Conservation (phyloP, 352 stramenopile genomes). For the Globisporangium carolinianum region DNA sequence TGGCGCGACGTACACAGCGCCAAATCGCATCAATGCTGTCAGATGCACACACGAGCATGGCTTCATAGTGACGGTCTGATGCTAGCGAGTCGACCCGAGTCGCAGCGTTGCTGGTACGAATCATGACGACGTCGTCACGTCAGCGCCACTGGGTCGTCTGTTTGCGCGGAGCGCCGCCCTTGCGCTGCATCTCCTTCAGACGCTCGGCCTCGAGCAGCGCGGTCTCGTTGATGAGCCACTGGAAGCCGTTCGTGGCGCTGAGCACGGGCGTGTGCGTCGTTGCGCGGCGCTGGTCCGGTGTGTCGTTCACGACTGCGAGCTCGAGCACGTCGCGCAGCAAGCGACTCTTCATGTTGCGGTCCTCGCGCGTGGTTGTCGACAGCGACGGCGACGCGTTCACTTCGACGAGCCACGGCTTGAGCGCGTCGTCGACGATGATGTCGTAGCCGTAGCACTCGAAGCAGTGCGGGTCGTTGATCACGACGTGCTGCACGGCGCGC, state of each 20-base stretch:
- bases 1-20: no score
- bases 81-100: no score
- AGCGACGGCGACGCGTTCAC: slow-evolving; percentile 78
- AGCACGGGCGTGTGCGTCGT: slow-evolving; percentile 28
- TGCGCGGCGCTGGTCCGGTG: slow-evolving; percentile 30
- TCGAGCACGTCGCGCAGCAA: slow-evolving; percentile 68
- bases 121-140: background rate
- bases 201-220: slow-evolving; percentile 44
- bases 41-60: no score
- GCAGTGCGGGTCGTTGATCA: slow-evolving; percentile 92
- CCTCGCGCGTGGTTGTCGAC: slow-evolving; percentile 57
- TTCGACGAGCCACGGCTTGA: slow-evolving; percentile 92
- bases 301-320: slow-evolving; percentile 44
- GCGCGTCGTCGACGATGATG: slow-evolving; percentile 88
- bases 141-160: slow-evolving; percentile 32
- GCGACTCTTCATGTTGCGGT: slow-evolving; percentile 76
- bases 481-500: slow-evolving; percentile 85
- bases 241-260: slow-evolving; percentile 57
- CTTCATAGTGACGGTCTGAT: no score
- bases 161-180: slow-evolving; percentile 26
- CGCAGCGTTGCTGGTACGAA: no score
- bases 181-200: slow-evolving; percentile 34
- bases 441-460: slow-evolving; percentile 95
- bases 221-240: slow-evolving; percentile 68
- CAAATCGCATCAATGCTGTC: no score